Base-by-base conservation (phyloP, 306 rosid species). In the Quercus alba region DNA sequence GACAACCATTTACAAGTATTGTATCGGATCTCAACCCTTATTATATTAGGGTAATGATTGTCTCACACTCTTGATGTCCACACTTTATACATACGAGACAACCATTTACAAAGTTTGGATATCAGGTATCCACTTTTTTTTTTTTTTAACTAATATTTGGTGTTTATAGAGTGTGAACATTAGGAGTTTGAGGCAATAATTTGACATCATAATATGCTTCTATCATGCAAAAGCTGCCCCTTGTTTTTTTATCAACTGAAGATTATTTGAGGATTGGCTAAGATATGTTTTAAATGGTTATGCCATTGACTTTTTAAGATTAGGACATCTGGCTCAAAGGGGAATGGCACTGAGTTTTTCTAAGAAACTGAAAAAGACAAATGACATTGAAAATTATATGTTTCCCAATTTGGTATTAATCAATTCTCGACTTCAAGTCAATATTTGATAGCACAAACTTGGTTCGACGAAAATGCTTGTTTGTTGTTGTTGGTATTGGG, bases 401-500 rank as follows among this genome's bases (percentile, higher is more conserved):
- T 6, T 62, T 61, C 67, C 44, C 25, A 35, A 6, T 26, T 67
- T 35, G 38, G 13, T 67, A 35, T 67, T 35, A 67, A 19, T 67
- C 17, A 67, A 35, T 67, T 67, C 17, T 67, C 21, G 1, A 33
- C 33, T 5, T 56, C 19, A 19, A 28, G 62, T 75, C 80, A 68
- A 66, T 66, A 23, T 61, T 44, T 23, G 52, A 51, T n/a, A 55
- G 68, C 71, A 74, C 56, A 73, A 84, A 66, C 75, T 68, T 78
- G 55, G 35, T 28, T 31, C 38, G 54, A 69, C 52, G 85, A 77
- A 5, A 70, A 56, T 78, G 74, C 81, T 28, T 35, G 57, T n/a
- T 75, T 19, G 67, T 80, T 19, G 59, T 77, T 62, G 75, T 30
- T 57, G 61, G 77, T 14, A 73, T 44, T 33, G 66, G 89, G 54